These are phyloP conservation scores for Acacia pycnantha DNA, from an alignment of 331 rosid species.

Conservation along the genomic window DNA sequence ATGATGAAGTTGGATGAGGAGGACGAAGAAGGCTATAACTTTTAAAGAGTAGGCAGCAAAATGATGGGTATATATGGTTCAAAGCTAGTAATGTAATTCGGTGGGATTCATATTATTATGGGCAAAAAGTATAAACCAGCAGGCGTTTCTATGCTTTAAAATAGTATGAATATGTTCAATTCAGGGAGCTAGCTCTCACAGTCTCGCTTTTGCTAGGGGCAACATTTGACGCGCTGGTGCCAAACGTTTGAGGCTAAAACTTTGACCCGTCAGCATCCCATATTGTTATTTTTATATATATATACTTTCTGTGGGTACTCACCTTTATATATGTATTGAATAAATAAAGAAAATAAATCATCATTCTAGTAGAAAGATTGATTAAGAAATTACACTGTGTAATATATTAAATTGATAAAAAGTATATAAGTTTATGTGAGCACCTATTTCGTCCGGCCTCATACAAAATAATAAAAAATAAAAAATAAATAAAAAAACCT, in stretches of 20 bases:
- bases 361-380: too few relatives aligned
- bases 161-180: neutral
- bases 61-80: constrained; percentile 3
- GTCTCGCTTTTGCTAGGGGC: neutral
- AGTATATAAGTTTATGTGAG: too few relatives aligned
- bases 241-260: constrained; percentile 33
- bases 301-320: neutral
- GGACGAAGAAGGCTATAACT: neutral
- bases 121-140: constrained; percentile 14
- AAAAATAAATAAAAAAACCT: too few relatives aligned
- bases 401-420: too few relatives aligned
- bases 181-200: constrained; percentile 32
- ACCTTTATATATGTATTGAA: neutral
- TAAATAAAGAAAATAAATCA: too few relatives aligned
- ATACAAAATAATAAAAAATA: too few relatives aligned
- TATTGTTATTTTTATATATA: neutral
- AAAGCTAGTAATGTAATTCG: constrained; percentile 2
- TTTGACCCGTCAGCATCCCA: neutral
- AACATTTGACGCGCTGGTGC: neutral
- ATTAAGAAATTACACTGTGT: too few relatives aligned
- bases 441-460: too few relatives aligned
- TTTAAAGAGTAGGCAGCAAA: neutral
- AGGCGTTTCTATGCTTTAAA: constrained; percentile 25
- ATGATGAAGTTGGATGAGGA: neutral
- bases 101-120: constrained; percentile 36